These are phyloP conservation scores for Tuber magnatum DNA, from an alignment of 495 filamentous ascomycete species.

Conservation along the genomic window DNA sequence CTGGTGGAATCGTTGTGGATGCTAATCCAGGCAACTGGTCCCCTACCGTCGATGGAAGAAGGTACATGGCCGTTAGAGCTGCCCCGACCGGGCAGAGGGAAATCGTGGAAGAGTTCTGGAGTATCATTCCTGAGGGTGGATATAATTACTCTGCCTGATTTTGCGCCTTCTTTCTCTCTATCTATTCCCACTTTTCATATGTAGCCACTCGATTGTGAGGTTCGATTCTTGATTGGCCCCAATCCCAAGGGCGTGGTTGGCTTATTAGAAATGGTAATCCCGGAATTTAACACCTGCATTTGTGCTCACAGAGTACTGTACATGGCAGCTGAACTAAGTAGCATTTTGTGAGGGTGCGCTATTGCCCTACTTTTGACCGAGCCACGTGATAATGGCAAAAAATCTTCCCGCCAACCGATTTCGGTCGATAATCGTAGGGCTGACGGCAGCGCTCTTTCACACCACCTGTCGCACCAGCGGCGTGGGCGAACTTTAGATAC, in stretches of 20 bases:
- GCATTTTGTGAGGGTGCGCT: not conserved
- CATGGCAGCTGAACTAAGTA: not conserved
- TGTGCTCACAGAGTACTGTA: not conserved
- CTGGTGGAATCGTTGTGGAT: conserved; percentile 71
- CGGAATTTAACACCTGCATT: not conserved
- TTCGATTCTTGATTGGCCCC: not conserved
- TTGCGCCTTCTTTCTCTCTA: not conserved
- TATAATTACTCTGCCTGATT: conserved; percentile 49
- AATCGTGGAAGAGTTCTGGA: conserved; percentile 79
- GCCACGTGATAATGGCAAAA: not conserved
- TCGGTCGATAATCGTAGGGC: not conserved
- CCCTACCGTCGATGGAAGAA: conserved; percentile 62
- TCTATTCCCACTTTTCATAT: not conserved
- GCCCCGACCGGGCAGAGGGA: conserved; percentile 61
- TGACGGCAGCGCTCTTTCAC: not conserved
- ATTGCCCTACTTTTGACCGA: not conserved
- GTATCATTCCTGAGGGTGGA: conserved; percentile 47
- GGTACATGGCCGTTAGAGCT: conserved; percentile 70
- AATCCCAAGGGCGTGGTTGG: not conserved
- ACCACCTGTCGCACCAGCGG: not conserved
- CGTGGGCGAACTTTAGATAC: not conserved
- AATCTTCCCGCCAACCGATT: not conserved
- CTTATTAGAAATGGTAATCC: not conserved
- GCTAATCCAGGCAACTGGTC: conserved; percentile 75
- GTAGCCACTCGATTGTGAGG: not conserved